A percentile compares a stretch with the other conserved stretches of the same genome.
Conservation (phyloP, 108 stramenopile species). For the Asterionellopsis glacialis region DNA sequence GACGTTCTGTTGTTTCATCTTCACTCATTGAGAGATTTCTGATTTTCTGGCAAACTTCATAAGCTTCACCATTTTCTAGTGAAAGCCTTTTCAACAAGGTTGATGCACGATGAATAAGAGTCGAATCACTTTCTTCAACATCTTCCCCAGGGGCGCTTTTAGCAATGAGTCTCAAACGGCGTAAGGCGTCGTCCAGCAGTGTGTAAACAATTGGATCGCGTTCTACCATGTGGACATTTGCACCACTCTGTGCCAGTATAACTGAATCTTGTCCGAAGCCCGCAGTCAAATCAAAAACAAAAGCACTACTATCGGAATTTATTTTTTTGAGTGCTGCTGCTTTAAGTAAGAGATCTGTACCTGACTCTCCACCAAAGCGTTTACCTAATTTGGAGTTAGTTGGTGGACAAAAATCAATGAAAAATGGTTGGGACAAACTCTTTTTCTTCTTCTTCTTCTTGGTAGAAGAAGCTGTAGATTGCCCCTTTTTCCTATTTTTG, state of each 20-base stretch:
- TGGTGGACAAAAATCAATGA: slow-evolving; percentile 64
- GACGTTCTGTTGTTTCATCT: slow-evolving; percentile 3
- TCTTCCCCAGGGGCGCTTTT: slow-evolving; percentile 12
- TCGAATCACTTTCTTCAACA: not conserved
- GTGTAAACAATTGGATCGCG: slow-evolving; percentile 66
- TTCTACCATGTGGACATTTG: slow-evolving; percentile 65
- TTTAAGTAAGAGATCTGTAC: slow-evolving; percentile 54
- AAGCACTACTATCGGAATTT: slow-evolving; percentile 6
- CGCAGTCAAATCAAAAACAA: slow-evolving; percentile 77
- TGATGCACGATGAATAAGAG: slow-evolving; percentile 12
- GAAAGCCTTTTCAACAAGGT: slow-evolving; percentile 26
- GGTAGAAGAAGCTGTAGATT: not conserved
- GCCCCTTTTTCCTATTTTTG: not conserved
- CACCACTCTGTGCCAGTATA: slow-evolving; percentile 44
- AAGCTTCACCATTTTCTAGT: slow-evolving; percentile 50
- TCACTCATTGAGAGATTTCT: not conserved
- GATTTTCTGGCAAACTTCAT: slow-evolving; percentile 22
- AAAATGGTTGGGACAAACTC: slow-evolving; percentile 22
- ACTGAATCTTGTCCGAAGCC: slow-evolving; percentile 78
- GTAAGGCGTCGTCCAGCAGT: slow-evolving; percentile 60
- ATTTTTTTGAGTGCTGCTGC: slow-evolving; percentile 47
- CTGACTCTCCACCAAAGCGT: slow-evolving; percentile 29
- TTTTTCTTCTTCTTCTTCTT: slow-evolving; percentile 4
- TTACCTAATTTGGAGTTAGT: slow-evolving; percentile 36
- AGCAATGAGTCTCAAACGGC: slow-evolving; percentile 28